phyloP scores from a whole-genome alignment of 352 stramenopile species.

The Globisporangium cylindrosporum region DNA sequence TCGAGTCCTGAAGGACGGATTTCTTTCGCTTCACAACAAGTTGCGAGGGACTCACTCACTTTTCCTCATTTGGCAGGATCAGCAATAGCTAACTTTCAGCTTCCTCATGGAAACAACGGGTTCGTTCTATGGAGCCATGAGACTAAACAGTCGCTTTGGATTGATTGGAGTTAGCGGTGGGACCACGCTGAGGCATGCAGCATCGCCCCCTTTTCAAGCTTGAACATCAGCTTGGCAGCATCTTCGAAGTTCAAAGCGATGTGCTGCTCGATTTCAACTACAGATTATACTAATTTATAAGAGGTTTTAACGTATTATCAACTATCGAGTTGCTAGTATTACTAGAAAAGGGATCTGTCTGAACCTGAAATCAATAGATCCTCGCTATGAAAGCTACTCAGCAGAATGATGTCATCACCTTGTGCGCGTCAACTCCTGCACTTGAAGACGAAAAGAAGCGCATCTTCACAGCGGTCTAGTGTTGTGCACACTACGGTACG shows the following conservation, averaged over 20 bases:
- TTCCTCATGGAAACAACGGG: too few relatives aligned
- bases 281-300: neutral
- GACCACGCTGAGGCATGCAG: neutral
- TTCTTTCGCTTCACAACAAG: too few relatives aligned
- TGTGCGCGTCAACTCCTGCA: neutral
- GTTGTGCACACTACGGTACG: neutral
- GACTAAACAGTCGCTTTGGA: neutral
- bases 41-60: too few relatives aligned
- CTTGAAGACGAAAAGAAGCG: neutral
- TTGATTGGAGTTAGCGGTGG: neutral
- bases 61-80: too few relatives aligned
- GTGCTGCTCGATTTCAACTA: neutral
- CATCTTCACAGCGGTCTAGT: neutral
- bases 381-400: neutral
- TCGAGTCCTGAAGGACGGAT: too few relatives aligned
- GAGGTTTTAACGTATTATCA: too few relatives aligned
- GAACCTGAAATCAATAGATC: neutral
- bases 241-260: neutral
- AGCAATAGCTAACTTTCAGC: too few relatives aligned
- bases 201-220: neutral
- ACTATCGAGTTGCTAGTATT: neutral
- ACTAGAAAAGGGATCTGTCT: neutral
- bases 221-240: neutral
- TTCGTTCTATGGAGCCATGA: too few relatives aligned
- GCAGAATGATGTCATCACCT: neutral